Percentiles rank a stretch among this genome's conserved stretches.
These are phyloP conservation scores for Penicillium silybi DNA, from an alignment of 495 filamentous ascomycete genomes.

Conservation along the genomic window DNA sequence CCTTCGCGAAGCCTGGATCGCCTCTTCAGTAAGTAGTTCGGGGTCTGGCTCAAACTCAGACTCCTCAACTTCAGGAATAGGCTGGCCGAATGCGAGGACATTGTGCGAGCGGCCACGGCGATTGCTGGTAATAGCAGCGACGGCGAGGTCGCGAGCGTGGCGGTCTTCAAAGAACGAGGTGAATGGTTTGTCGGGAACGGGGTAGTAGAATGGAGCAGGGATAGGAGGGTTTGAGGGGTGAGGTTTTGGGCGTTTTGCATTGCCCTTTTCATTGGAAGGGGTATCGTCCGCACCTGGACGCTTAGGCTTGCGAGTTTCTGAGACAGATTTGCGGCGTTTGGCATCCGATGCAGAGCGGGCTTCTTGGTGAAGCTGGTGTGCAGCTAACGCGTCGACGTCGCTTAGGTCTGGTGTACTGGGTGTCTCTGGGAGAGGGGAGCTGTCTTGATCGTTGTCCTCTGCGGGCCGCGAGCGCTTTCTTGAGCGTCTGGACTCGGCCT, in stretches of 20 bases:
- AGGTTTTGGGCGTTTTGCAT: constrained; percentile 31
- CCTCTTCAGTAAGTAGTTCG: constrained; percentile 55
- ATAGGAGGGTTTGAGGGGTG: constrained; percentile 48
- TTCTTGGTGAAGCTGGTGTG: constrained; percentile 71
- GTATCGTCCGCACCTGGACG: constrained; percentile 8
- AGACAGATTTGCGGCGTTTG: constrained; percentile 27
- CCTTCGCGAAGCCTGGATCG: constrained; percentile 60
- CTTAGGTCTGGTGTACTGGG: constrained; percentile 55
- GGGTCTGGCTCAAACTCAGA: neutral
- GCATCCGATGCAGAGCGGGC: constrained; percentile 44
- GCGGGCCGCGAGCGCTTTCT: constrained; percentile 20
- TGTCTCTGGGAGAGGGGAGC: constrained; percentile 23
- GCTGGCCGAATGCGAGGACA: constrained; percentile 69
- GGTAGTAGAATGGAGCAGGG: constrained; percentile 60
- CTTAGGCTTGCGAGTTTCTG: constrained; percentile 9
- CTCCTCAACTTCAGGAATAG: constrained; percentile 67
- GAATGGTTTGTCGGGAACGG: constrained; percentile 58
- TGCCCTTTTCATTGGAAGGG: constrained; percentile 12
- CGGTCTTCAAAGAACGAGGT: constrained; percentile 79
- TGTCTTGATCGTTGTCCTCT: constrained; percentile 16
- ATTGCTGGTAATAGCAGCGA: constrained; percentile 48
- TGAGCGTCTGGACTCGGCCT: constrained; percentile 18
- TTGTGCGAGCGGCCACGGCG: constrained; percentile 40
- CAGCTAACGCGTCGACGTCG: constrained; percentile 70
- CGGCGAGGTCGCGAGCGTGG: constrained; percentile 69